These are phyloP conservation scores for Ganoderma meredithae DNA, from an alignment of 1,284 basidiomycete genomes.

Conservation along the genomic window DNA sequence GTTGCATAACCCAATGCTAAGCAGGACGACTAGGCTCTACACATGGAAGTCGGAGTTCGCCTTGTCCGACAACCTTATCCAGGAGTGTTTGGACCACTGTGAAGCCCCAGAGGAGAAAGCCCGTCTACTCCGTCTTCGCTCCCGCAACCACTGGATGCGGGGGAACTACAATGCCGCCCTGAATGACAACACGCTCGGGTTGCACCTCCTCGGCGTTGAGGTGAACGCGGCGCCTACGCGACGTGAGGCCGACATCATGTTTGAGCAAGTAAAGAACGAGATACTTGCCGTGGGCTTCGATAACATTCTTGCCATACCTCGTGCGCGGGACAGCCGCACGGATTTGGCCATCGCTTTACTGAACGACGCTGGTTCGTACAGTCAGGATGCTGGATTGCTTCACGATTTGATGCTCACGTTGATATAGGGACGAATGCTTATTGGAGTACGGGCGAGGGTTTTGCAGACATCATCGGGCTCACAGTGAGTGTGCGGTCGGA, in stretches of 20 bases:
- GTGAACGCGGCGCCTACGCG: slow-evolving; percentile 59
- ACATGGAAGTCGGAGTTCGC: slow-evolving; percentile 71
- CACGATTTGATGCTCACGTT: slow-evolving; percentile 21
- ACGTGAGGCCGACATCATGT: slow-evolving; percentile 64
- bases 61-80: slow-evolving; percentile 57
- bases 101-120: slow-evolving; percentile 61
- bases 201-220: slow-evolving; percentile 68
- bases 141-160: slow-evolving; percentile 67
- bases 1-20: not conserved
- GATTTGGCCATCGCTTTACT: slow-evolving; percentile 70
- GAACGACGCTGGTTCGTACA: slow-evolving; percentile 65
- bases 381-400: not conserved
- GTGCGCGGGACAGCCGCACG: slow-evolving; percentile 60
- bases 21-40: slow-evolving; percentile 49
- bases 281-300: slow-evolving; percentile 73
- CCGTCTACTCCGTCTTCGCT: slow-evolving; percentile 62
- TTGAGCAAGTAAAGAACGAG: slow-evolving; percentile 73
- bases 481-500: slow-evolving; percentile 53
- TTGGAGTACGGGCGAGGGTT: slow-evolving; percentile 66
- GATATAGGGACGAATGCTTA: slow-evolving; percentile 66
- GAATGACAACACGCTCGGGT: slow-evolving; percentile 62
- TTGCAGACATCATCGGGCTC: slow-evolving; percentile 68
- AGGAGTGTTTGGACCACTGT: slow-evolving; percentile 57
- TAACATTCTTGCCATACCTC: slow-evolving; percentile 67
- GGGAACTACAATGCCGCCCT: slow-evolving; percentile 64